A percentile compares a stretch with the other conserved stretches of the same genome.
Conservation (phyloP, 345 rosid species). For the Bruguiera parviflora region DNA sequence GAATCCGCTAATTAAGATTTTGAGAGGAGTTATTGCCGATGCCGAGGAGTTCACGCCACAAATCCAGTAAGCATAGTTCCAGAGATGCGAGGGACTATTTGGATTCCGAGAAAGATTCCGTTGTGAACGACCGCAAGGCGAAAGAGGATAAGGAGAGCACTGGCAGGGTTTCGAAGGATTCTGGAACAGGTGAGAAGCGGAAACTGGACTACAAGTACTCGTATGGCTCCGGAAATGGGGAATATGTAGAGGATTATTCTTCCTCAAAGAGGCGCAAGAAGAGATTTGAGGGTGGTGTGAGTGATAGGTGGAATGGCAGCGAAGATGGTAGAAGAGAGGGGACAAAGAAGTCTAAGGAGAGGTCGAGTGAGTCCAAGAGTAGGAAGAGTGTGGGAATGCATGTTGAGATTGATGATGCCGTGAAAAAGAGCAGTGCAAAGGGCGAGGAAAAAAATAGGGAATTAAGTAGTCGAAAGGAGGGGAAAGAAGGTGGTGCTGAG, state of each 20-base stretch:
- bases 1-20: not conserved
- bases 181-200: constrained; percentile 59
- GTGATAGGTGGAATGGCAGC: constrained; percentile 78
- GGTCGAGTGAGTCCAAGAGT: constrained; percentile 58
- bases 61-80: constrained; percentile 82
- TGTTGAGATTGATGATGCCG: constrained; percentile 44
- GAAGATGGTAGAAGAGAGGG: constrained; percentile 45
- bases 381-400: constrained; percentile 40
- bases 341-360: constrained; percentile 52
- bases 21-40: constrained; percentile 27
- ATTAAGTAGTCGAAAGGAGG: constrained; percentile 55
- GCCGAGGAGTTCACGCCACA: constrained; percentile 93
- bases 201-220: constrained; percentile 47
- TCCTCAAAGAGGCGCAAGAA: constrained; percentile 70
- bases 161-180: constrained; percentile 57
- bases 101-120: constrained; percentile 75
- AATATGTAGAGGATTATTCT: constrained; percentile 57
- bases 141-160: constrained; percentile 42
- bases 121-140: constrained; percentile 56
- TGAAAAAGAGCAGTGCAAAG: constrained; percentile 46
- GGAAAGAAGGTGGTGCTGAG: constrained; percentile 42
- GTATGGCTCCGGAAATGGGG: constrained; percentile 48
- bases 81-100: constrained; percentile 76
- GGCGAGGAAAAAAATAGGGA: constrained; percentile 66
- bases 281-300: constrained; percentile 46